Evolutionary conservation across 169 alveolate genomes (phyloP).

Genomic region (Perkinsus olseni): DNA sequence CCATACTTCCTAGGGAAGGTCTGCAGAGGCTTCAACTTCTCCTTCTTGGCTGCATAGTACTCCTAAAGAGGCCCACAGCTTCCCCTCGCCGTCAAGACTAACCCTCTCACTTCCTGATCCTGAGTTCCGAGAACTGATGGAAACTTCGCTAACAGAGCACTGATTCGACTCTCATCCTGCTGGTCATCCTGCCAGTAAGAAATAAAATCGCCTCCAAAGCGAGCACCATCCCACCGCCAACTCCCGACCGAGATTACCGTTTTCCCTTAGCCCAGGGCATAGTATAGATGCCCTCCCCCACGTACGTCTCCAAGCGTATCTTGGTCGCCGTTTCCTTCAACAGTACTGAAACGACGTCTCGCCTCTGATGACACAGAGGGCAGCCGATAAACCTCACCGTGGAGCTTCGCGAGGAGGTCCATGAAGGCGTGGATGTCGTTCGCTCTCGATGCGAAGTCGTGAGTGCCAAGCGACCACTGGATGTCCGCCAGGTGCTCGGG

Average conservation of each 20-base stretch:
- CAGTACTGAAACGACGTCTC: neutral
- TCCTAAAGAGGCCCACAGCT: neutral
- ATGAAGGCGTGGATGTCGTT: neutral
- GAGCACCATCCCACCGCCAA: neutral
- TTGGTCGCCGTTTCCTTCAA: neutral
- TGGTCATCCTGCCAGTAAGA: neutral
- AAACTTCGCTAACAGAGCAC: neutral
- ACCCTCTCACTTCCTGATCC: neutral
- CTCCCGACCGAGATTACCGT: neutral
- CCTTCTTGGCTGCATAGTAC: neutral
- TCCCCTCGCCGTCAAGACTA: neutral
- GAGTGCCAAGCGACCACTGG: neutral
- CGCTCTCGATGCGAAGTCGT: neutral
- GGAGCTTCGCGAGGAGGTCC: neutral
- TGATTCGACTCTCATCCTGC: neutral
- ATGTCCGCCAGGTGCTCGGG: neutral
- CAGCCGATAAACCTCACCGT: neutral
- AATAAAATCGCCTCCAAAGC: too few species aligned
- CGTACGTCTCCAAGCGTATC: neutral
- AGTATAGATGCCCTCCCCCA: neutral
- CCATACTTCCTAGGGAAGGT: neutral
- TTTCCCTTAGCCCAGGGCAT: neutral
- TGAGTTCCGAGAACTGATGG: neutral
- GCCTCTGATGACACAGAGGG: neutral
- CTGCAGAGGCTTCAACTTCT: neutral